Percentiles rank a stretch among this genome's conserved stretches.
phyloP scores from a whole-genome alignment of 2,329 filamentous ascomycete species.

The Alternaria novae-zelandiae region DNA sequence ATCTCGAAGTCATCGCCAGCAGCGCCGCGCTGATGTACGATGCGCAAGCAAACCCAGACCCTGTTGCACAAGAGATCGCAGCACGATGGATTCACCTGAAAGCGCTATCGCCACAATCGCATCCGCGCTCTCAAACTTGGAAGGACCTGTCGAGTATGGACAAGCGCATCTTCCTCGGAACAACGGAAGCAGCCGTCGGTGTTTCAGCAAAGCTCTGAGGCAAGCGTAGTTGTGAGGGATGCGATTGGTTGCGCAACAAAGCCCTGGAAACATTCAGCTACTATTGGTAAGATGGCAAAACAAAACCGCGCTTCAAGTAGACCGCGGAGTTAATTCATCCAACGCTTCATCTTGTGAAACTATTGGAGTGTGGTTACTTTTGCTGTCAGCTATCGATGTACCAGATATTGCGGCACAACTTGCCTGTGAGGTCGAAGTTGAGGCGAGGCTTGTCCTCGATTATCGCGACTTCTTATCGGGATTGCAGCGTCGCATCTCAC shows the following conservation, averaged over 20 bases:
- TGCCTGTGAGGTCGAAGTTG: background rate
- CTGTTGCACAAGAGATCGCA: constrained; percentile 43
- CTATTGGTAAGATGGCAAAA: background rate
- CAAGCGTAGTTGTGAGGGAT: background rate
- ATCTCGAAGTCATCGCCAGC: constrained; percentile 46
- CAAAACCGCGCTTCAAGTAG: background rate
- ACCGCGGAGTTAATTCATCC: background rate
- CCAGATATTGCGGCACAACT: background rate
- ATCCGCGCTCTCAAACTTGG: background rate
- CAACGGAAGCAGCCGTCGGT: background rate
- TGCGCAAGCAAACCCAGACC: constrained; percentile 42
- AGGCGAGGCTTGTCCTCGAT: background rate
- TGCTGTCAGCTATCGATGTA: background rate
- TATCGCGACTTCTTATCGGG: background rate
- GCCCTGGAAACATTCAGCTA: background rate
- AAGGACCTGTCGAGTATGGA: constrained; percentile 15
- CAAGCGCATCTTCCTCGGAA: constrained; percentile 28
- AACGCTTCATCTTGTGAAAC: background rate
- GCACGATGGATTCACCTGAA: constrained; percentile 41
- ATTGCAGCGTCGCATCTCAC: background rate
- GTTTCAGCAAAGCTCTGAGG: constrained; percentile 14
- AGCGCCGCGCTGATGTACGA: constrained; percentile 49
- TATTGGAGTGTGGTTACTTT: background rate
- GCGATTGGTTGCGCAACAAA: background rate
- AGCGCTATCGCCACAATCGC: background rate